phyloP scores from a whole-genome alignment of 2,329 filamentous ascomycete genomes.

The Verticillium longisporum region DNA sequence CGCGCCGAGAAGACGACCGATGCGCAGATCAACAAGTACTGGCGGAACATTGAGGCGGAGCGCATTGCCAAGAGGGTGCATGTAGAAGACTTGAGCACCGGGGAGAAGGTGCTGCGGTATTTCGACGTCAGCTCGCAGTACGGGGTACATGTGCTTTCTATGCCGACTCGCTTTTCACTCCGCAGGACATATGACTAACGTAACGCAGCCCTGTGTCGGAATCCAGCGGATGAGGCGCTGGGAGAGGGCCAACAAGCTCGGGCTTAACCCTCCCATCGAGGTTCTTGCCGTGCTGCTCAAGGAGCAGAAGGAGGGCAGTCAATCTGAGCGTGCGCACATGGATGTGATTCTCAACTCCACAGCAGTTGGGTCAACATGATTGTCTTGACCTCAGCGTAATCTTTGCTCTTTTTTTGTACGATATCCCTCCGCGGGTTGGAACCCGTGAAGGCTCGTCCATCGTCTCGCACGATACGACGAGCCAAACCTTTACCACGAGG shows the following conservation, averaged over 20 bases:
- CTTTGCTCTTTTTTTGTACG: neutral
- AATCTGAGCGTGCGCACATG: constrained; percentile 60
- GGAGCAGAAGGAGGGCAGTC: constrained; percentile 51
- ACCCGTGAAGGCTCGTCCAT: neutral
- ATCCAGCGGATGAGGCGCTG: constrained; percentile 76
- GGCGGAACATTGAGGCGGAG: constrained; percentile 63
- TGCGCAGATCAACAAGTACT: constrained; percentile 69
- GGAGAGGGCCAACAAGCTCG: constrained; percentile 77
- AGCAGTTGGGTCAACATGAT: constrained; percentile 25
- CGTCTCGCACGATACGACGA: neutral
- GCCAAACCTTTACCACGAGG: neutral
- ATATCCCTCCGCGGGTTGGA: neutral
- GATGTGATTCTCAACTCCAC: constrained; percentile 57
- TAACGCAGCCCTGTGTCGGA: constrained; percentile 73
- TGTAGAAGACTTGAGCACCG: constrained; percentile 61
- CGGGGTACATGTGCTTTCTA: constrained; percentile 59
- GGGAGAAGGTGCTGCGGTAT: constrained; percentile 83
- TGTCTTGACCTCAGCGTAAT: neutral
- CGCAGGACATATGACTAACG: neutral
- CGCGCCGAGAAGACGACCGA: constrained; percentile 60
- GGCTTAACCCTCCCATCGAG: constrained; percentile 81
- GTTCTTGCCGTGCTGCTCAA: constrained; percentile 78
- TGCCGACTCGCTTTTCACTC: neutral
- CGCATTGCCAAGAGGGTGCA: constrained; percentile 68
- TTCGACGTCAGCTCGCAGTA: constrained; percentile 91